These are phyloP conservation scores for Mycosarcoma mackinlayi DNA, from an alignment of 1,284 basidiomycete genomes.

Conservation along the genomic window DNA sequence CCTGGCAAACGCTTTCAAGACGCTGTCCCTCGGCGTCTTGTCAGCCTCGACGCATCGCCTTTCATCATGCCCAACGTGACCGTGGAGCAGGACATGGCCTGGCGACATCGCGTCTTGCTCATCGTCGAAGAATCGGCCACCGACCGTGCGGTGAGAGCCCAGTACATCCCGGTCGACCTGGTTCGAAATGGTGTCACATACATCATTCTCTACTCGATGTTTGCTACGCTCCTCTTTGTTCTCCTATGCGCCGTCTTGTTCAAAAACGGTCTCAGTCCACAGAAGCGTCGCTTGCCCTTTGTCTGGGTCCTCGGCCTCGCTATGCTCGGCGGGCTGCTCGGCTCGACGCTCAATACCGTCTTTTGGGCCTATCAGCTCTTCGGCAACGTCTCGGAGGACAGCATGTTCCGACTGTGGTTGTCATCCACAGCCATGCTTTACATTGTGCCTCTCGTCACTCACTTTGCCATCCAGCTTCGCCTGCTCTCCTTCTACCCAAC, in stretches of 20 bases:
- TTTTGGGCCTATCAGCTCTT: conserved; percentile 53
- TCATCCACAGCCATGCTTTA: conserved; percentile 49
- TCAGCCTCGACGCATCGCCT: neutral
- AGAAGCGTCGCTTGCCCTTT: conserved; percentile 40
- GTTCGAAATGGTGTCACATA: conserved; percentile 52
- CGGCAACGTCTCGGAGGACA: conserved; percentile 25
- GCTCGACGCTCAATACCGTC: conserved; percentile 52
- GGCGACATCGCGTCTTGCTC: conserved; percentile 35
- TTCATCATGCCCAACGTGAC: conserved; percentile 21
- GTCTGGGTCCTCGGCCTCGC: conserved; percentile 48
- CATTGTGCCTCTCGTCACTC: conserved; percentile 48
- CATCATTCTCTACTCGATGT: conserved; percentile 57
- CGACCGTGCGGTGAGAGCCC: conserved; percentile 9
- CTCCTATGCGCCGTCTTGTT: conserved; percentile 49
- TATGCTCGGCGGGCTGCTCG: conserved; percentile 50
- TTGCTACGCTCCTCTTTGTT: conserved; percentile 52
- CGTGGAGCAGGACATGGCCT: conserved; percentile 11
- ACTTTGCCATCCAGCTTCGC: conserved; percentile 48
- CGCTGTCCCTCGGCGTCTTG: neutral
- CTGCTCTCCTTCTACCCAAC: conserved; percentile 51
- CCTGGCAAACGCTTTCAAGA: neutral
- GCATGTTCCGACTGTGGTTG: conserved; percentile 49
- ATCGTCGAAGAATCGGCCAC: conserved; percentile 22
- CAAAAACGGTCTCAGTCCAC: conserved; percentile 46
- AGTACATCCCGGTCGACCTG: conserved; percentile 41